Conservation (phyloP, 345 rosid genomes). For the Geranium rotundifolium region DNA sequence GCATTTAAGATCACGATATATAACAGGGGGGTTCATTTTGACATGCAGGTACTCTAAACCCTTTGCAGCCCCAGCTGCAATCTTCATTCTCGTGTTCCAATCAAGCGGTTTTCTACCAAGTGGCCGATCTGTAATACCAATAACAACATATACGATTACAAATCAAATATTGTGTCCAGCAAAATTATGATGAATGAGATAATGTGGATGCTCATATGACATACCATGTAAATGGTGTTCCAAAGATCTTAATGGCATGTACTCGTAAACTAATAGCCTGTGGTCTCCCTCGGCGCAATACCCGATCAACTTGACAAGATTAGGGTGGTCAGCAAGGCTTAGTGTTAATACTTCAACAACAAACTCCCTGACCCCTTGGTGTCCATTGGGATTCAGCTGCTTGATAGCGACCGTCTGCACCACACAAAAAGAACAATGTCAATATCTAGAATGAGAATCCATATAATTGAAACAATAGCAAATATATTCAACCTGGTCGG, state of each 20-base stretch:
- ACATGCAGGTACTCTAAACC: conserved; percentile 37
- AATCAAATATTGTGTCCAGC: not conserved
- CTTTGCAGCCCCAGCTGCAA: conserved; percentile 38
- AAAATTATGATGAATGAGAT: not conserved
- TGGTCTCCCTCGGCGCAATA: conserved; percentile 33
- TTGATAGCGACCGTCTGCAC: conserved; percentile 28
- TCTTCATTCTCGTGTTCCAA: conserved; percentile 34
- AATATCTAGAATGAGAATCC: not conserved
- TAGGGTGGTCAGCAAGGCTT: conserved; percentile 28
- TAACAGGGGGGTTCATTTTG: conserved; percentile 26
- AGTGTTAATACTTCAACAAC: conserved; percentile 25
- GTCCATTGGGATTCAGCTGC: conserved; percentile 33
- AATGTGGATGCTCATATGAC: not conserved
- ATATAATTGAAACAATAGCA: not conserved
- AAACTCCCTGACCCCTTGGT: conserved; percentile 33
- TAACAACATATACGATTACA: not conserved
- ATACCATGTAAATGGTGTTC: conserved; percentile 36
- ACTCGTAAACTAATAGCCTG: conserved; percentile 34
- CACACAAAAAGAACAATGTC: conserved; percentile 2
- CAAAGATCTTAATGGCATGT: conserved; percentile 38
- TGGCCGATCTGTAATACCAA: conserved; percentile 18
- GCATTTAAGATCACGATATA: conserved; percentile 37
- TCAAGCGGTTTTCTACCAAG: conserved; percentile 22
- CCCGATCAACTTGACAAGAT: conserved; percentile 34
- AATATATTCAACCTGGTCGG: conserved; percentile 43